A percentile compares a stretch with the other conserved stretches of the same genome.
phyloP scores from a whole-genome alignment of 2,329 filamentous ascomycete genomes.

The Fusarium coicis region DNA sequence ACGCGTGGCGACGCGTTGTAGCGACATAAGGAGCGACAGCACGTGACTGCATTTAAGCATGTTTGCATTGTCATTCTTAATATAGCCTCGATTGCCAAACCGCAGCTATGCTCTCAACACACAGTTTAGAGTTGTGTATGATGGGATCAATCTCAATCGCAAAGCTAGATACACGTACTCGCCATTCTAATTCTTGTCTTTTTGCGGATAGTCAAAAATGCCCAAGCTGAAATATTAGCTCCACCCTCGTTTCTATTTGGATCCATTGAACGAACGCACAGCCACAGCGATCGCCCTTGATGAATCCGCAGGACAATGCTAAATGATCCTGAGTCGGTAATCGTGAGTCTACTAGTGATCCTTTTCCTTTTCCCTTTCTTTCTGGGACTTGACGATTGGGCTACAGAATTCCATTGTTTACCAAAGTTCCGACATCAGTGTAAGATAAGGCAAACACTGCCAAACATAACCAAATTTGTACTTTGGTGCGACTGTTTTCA shows the following conservation, averaged over 20 bases:
- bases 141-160: background rate
- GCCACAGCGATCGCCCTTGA: constrained; percentile 16
- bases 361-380: background rate
- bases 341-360: constrained; percentile 2
- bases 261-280: constrained; percentile 14
- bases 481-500: background rate
- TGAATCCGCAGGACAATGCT: background rate
- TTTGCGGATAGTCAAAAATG: background rate
- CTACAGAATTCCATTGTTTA: too few relatives aligned
- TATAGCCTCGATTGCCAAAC: background rate
- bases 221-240: background rate
- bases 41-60: constrained; percentile 31
- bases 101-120: background rate
- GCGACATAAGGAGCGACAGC: constrained; percentile 31
- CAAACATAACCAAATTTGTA: background rate
- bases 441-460: background rate
- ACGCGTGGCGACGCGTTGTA: constrained; percentile 32
- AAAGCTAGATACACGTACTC: background rate
- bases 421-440: background rate
- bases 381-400: too few relatives aligned
- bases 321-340: constrained; percentile 16
- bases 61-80: background rate
- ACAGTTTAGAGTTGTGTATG: background rate
- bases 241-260: background rate
- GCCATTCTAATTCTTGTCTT: background rate